Evolutionary conservation across 257 asterid species (phyloP).

Genomic region (Ilex aquifolium): DNA sequence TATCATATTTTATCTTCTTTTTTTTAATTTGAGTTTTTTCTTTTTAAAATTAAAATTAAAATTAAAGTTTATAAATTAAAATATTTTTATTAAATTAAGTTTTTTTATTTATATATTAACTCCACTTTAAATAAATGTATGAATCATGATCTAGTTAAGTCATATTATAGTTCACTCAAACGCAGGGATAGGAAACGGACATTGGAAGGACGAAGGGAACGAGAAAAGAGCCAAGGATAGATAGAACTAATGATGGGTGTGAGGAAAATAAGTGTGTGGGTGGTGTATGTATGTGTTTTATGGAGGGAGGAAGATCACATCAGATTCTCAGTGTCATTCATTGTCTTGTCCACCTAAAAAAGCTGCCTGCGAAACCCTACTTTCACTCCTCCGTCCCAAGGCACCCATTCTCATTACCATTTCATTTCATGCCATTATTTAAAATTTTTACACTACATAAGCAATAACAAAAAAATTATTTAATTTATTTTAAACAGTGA

Average conservation of each 20-base stretch:
- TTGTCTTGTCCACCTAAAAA: constrained; percentile 48
- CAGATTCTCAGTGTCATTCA: constrained; percentile 26
- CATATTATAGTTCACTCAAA: too few relatives aligned
- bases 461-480: too few relatives aligned
- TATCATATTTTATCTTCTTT: too few relatives aligned
- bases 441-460: too few relatives aligned
- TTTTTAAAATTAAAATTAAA: too few relatives aligned
- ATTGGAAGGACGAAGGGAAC: constrained; percentile 13
- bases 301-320: constrained; percentile 38
- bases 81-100: too few relatives aligned
- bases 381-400: not conserved
- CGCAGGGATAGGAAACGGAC: not conserved
- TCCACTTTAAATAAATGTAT: too few relatives aligned
- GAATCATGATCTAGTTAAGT: too few relatives aligned
- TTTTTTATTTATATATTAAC: too few relatives aligned
- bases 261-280: constrained; percentile 14
- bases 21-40: too few relatives aligned
- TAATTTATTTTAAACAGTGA: too few relatives aligned
- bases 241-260: constrained; percentile 15
- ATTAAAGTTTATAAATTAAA: too few relatives aligned
- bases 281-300: constrained; percentile 11
- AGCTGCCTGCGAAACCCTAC: constrained; percentile 20
- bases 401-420: constrained; percentile 23
- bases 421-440: constrained; percentile 30
- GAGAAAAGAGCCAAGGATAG: not conserved